Conservation (phyloP, 2,329 filamentous ascomycete species). For the Emergomyces orientalis region DNA sequence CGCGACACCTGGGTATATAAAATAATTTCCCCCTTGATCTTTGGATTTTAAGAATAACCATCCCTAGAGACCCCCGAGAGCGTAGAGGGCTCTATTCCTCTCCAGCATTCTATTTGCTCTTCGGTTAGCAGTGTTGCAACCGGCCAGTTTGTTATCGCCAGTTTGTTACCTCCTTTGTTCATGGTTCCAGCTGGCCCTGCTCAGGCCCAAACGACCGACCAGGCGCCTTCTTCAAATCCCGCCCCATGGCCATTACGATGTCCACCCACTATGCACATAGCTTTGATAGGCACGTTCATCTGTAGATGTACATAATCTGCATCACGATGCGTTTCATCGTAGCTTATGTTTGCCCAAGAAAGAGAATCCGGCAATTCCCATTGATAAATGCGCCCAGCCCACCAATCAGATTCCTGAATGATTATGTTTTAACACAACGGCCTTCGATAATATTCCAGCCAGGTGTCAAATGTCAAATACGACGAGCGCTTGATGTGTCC, state of each 20-base stretch:
- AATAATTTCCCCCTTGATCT: too few species aligned
- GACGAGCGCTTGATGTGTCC: background rate
- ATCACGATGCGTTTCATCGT: background rate
- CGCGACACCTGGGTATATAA: too few species aligned
- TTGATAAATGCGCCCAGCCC: background rate
- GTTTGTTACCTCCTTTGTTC: background rate
- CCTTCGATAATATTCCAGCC: background rate
- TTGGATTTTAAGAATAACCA: too few species aligned
- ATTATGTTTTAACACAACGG: background rate
- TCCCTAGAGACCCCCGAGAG: background rate
- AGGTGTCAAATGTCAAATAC: background rate
- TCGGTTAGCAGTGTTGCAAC: background rate
- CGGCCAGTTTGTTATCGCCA: too few species aligned
- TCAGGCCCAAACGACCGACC: too few species aligned
- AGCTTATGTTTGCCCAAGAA: background rate
- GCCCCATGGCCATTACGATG: background rate
- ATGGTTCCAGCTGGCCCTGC: background rate
- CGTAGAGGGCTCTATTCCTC: background rate
- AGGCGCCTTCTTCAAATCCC: background rate
- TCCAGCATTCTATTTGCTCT: background rate
- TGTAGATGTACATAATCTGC: background rate
- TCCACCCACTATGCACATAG: too few species aligned
- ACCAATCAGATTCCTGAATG: background rate
- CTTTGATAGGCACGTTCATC: background rate
- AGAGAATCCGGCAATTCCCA: background rate